These are phyloP conservation scores for Drosera spatulata DNA, from an alignment of 179 eudicot species.

Conservation along the genomic window DNA sequence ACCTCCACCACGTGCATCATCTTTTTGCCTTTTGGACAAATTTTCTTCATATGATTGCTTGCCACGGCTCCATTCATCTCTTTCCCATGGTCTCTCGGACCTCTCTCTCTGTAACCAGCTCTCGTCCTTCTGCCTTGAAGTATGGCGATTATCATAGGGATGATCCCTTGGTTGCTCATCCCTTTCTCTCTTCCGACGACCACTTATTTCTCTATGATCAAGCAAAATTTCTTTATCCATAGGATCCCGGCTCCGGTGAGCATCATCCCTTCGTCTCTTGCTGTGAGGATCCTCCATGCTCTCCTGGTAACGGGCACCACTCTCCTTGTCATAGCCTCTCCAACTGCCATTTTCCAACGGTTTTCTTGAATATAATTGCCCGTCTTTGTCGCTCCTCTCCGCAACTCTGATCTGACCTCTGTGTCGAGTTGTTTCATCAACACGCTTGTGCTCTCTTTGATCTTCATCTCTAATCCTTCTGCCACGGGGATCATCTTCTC, in stretches of 20 bases:
- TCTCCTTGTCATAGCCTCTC: slow-evolving; percentile 57
- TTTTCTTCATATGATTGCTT: slow-evolving; percentile 54
- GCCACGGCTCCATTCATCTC: slow-evolving; percentile 62
- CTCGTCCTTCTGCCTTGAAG: slow-evolving; percentile 63
- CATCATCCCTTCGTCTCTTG: slow-evolving; percentile 53
- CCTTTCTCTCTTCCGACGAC: slow-evolving; percentile 70
- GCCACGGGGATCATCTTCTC: slow-evolving; percentile 49
- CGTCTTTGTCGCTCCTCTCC: slow-evolving; percentile 57
- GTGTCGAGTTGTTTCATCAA: slow-evolving; percentile 46
- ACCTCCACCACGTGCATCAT: slow-evolving; percentile 37
- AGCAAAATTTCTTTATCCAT: slow-evolving; percentile 56
- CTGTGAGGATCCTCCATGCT: slow-evolving; percentile 43
- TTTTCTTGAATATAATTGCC: slow-evolving; percentile 42
- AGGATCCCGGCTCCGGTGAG: slow-evolving; percentile 44
- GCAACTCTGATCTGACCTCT: slow-evolving; percentile 51
- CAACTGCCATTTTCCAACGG: slow-evolving; percentile 53
- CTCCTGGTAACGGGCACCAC: slow-evolving; percentile 47
- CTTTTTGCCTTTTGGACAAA: slow-evolving; percentile 57
- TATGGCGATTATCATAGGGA: slow-evolving; percentile 34
- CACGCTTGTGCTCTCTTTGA: slow-evolving; percentile 41
- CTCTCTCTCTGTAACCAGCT: slow-evolving; percentile 63
- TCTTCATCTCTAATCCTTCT: slow-evolving; percentile 38
- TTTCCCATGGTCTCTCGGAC: slow-evolving; percentile 62
- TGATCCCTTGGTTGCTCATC: slow-evolving; percentile 51
- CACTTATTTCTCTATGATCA: slow-evolving; percentile 44